Base-by-base conservation (phyloP, 768 basidiomycete genomes). In the Agaricus sinodeliciosus region DNA sequence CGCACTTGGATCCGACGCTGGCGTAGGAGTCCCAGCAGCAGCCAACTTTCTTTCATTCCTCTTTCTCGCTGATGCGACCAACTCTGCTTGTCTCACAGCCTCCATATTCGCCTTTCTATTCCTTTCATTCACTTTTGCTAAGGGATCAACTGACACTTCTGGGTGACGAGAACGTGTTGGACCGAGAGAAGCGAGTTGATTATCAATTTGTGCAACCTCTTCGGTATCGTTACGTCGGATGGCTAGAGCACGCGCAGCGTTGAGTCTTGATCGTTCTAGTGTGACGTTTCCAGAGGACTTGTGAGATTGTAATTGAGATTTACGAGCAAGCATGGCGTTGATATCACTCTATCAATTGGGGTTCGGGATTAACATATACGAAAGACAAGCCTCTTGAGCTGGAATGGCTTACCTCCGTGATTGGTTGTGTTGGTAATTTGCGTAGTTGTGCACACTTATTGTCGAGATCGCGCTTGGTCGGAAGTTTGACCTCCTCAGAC, bases 21-120 rank as follows among this genome's bases (percentile, higher is more conserved):
- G 26, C 4, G 72, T 61, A 1, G 79, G 77, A 1, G 75, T 65
- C 3, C 69, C 64, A 15, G 72, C 65, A 22, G 65, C 66, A 28
- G 70, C 69, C 19, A 83, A 63, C 63, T 80, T 85, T 18, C 88
- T 74, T 51, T 90, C 86, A 44, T 77, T 72, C 50, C 84, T 74
- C 67, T 86, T 88, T 45, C 83, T 73, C 63, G 91, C 90, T 7
- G 76, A 70, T 59, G 84, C 83, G 31, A 72, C 71, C 31, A 84
- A 65, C 67, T 95, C 93, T 0, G 88, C 87, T 57, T 79, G 81
- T 54, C 89, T 76, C 48, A 93, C 80, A 3, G 81, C 80, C 61
- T 94, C 95, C 58, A 82, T 57, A 53, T 95, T 95, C 27, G 86
- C 85, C 64, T 80, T 85, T 51, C 89, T 79, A 66, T 97, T 97